Evolutionary conservation across 345 rosid genomes (phyloP), one percentile per base, ranked within the genome.

Genomic region (Citrus mangshanensis): DNA sequence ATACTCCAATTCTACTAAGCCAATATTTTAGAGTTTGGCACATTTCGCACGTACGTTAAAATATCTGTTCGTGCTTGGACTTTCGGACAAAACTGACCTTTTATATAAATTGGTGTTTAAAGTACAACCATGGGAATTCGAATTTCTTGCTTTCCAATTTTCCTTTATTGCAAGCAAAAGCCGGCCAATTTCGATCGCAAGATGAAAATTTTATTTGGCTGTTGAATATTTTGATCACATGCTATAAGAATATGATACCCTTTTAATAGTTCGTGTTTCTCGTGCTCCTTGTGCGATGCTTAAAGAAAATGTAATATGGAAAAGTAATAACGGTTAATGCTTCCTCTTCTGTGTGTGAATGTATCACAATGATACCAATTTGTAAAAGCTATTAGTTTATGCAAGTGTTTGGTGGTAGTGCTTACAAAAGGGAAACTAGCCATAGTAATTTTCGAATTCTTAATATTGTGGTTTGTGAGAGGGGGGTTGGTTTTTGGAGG

Each of bases 101-200:
- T 80, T 83, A 60, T 61, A 4, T 38, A 24, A 68, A 69, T 66
- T 22, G 21, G 12, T n/a, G 7, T 58, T 12, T 34, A 59, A 73
- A 78, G 79, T 76, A 70, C 79, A 65, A 37, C 34, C 35, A 35
- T 22, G 35, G 16, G 46, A 73, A 73, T 38, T 73, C 25, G 67
- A 73, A 73, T 73, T 73, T 24, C 55, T 59, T 59, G 49, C 66
- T 58, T 58, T 73, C 25, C 51, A 46, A 46, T 12, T 46, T 46
- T 46, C 51, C 51, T 46, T 46, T 46, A 12, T 13, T 13, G 4
- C 51, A 46, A 46, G 16, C 51, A 21, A 30, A 32, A 30, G 24
- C 3, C 3, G n/a, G 19, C n/a, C 34, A 56, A 22, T 34, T 73
- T 56, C 34, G 30, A 56, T 56, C 65, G 6, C 65, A 22, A 58